Base-by-base conservation (phyloP, 192 early-diverging fungal species). In the Phlyctochytrium arcticum region DNA sequence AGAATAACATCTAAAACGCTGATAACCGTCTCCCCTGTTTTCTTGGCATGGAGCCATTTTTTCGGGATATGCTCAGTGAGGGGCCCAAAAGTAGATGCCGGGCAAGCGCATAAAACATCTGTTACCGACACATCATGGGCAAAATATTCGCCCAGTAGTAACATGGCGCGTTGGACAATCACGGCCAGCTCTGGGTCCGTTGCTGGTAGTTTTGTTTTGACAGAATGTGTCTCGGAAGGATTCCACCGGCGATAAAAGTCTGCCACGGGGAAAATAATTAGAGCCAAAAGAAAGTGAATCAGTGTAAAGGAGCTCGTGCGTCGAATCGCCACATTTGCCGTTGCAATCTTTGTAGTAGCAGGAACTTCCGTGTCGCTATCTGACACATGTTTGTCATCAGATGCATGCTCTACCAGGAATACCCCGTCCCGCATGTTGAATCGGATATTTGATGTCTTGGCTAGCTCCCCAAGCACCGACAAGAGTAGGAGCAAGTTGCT, bases 351-450 rank as follows among this genome's bases (percentile, higher is more conserved):
- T 48, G 39, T 31, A 1, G 27, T 31, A 5, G 59, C 23, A 9
- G 32, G 27, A 5, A 7, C 31, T 15, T 48, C 59, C 5, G 6
- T 27, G 32, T 12, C 27, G 24, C 12, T 26, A 1, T 27, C 10
- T 29, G 27, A 47, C 59, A 37, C 19, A 1, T 30, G 36, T 50
- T 36, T n/a, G 24, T 19, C 42, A 1, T 27, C 10, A 48, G 27
- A 47, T 46, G 42, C 19, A 1, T 30, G 36, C 62, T 36, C 17
- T 46, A 12, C 42, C 15, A n/a, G 42, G 21, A 44, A 44, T n/a
- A n/a, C 42, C 29, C 62, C 62, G 36, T 64, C 50, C 29, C 62
- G 30, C 62, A 64, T 54, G 15, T 24, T 51, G 36, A 54, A 64
- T 24, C 62, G 62, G 49, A 64, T 39, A 21, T 48, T 48, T 10